Base-by-base conservation (phyloP, 176 grass and related monocot species). In the Oryza nivara region DNA sequence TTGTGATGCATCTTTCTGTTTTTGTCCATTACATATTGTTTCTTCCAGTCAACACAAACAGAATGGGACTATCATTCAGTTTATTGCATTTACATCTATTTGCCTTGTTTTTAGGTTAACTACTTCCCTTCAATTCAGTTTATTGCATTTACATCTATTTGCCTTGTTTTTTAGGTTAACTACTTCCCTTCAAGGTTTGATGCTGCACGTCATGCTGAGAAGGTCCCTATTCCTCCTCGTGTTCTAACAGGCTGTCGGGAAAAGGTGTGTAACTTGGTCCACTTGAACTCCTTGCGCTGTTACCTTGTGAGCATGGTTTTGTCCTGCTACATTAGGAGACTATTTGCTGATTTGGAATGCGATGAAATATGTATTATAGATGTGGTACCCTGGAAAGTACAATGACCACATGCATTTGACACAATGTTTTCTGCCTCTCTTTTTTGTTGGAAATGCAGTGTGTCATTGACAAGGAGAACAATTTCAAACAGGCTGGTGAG, bases 111-210 rank as follows among this genome's bases (percentile, higher is more conserved):
- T 56, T 66, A 97, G 94, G 94, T 97, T 70, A 94, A 97, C 79
- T 97, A 97, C 84, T 97, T 94, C 85, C 92, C 94, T 34, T 97
- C 94, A 41, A 92, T 15, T 23, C 13, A 6, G 13, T 45, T 54
- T 30, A 40, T 32, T 47, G 67, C 20, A 52, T 28, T 82, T 85
- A 81, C 70, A 43, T 67, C 58, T 30, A 65, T 77, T 61, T 68
- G 30, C 17, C 51, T 77, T 82, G 8, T 1, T 72, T 83, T 63
- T 56, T 66, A 97, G 94, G 94, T 97, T 70, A 94, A 97, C 79
- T 97, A 97, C 84, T 97, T 94, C 85, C 92, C 94, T 34, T 97
- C 94, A 41, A 92, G 90, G 52, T 94, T 92, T 68, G 92, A 97
- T 87, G 56, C 88, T 70, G 74, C 51, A 71, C 89, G 83, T 41